These are phyloP conservation scores for Phanerochaete carnosa DNA, from an alignment of 768 basidiomycete species.

Conservation along the genomic window DNA sequence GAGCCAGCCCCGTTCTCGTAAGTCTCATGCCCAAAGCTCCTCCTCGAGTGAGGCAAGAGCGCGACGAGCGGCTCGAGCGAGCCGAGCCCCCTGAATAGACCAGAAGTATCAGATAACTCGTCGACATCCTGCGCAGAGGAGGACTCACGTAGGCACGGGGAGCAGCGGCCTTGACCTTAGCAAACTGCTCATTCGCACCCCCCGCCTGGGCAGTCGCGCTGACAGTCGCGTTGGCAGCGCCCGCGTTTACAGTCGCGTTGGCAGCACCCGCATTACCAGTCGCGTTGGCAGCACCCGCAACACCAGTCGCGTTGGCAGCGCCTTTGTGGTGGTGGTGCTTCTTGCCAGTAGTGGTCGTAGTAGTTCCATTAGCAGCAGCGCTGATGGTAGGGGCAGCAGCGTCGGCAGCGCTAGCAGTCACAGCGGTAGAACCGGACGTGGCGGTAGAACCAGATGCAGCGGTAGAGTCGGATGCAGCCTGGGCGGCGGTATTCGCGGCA, in stretches of 20 bases:
- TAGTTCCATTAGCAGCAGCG: conserved; percentile 2
- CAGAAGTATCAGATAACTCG: background rate
- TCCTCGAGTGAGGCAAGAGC: conserved; percentile 3
- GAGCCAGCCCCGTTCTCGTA: background rate
- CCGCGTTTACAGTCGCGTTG: too few species aligned
- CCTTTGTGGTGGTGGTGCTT: background rate
- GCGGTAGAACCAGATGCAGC: conserved; percentile 1
- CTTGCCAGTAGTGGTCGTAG: conserved; percentile 1
- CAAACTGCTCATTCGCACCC: conserved; percentile 16
- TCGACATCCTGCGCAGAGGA: background rate
- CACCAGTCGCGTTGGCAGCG: conserved; percentile 8
- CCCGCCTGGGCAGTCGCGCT: too few species aligned
- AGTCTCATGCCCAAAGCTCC: background rate
- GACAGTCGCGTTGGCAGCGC: too few species aligned
- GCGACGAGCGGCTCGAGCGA: conserved; percentile 10
- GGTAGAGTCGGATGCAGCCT: conserved; percentile 4
- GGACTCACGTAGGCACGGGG: conserved; percentile 15
- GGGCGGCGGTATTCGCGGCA: conserved; percentile 1
- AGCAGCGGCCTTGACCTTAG: conserved; percentile 10
- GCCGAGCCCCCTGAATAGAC: conserved; percentile 8
- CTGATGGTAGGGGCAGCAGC: conserved; percentile 8
- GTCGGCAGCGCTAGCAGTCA: conserved; percentile 3
- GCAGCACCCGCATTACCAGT: conserved; percentile 9
- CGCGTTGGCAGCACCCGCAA: conserved; percentile 15
- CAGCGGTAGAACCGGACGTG: background rate